Conservation (phyloP, 805 yeast species). For the Saccharomyces mikatae region DNA sequence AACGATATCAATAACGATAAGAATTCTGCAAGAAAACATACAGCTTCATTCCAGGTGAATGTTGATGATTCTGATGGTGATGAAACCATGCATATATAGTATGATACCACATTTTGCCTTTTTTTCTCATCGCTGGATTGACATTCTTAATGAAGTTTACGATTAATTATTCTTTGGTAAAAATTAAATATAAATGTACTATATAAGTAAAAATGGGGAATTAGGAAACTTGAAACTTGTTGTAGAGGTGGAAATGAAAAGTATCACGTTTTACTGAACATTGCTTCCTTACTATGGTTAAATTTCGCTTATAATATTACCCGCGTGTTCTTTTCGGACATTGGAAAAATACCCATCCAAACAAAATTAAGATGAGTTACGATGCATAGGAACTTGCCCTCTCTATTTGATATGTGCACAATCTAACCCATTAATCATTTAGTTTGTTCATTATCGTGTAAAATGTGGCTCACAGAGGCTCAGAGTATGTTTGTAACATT, state of each 20-base stretch:
- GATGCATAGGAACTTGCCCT: neutral
- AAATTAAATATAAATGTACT: neutral
- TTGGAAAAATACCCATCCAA: neutral
- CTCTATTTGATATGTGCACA: neutral
- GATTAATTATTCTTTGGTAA: neutral
- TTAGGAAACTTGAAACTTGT: neutral
- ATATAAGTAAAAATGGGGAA: neutral
- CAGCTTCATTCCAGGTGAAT: neutral
- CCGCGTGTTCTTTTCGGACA: neutral
- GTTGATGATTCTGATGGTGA: neutral
- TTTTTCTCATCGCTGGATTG: neutral
- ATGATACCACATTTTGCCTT: neutral
- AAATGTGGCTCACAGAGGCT: constrained; percentile 67
- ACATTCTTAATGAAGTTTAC: neutral
- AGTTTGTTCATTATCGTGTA: neutral
- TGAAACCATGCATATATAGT: neutral
- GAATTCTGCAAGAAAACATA: neutral
- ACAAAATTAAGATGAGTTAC: neutral
- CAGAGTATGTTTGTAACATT: constrained; percentile 46
- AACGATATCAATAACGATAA: neutral
- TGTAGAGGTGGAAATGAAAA: neutral
- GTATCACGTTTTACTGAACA: neutral
- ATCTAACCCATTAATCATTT: neutral
- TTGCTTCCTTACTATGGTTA: neutral
- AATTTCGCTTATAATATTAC: neutral